Conservation (phyloP, 2,329 filamentous ascomycete genomes). For the Aphanoascus verrucosus region DNA sequence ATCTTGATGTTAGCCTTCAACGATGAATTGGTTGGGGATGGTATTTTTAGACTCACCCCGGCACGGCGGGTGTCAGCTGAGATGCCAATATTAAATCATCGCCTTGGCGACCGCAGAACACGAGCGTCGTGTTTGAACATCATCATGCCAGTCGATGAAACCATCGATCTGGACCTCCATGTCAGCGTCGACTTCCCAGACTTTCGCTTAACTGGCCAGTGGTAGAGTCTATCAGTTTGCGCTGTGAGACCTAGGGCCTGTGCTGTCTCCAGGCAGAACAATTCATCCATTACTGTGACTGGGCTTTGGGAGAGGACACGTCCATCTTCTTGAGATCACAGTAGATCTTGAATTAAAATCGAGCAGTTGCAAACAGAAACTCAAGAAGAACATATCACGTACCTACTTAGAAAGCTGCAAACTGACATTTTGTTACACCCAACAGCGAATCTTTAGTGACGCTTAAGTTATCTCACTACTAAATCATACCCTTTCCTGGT, state of each 20-base stretch:
- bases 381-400: no score
- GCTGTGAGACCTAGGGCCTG: not conserved
- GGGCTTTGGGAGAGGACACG: not conserved
- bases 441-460: no score
- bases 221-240: not conserved
- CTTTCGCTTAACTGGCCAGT: not conserved
- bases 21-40: no score
- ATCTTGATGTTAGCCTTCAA: no score
- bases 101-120: not conserved
- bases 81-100: no score
- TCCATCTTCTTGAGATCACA: not conserved
- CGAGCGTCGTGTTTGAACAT: slow-evolving; percentile 1
- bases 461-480: not conserved
- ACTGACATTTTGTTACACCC: no score
- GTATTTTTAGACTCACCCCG: no score
- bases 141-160: not conserved
- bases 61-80: no score
- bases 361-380: no score
- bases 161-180: not conserved
- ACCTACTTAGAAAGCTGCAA: no score
- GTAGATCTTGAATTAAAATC: not conserved
- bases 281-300: not conserved
- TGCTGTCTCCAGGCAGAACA: not conserved
- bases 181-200: not conserved
- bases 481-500: no score